A percentile compares a stretch with the other conserved stretches of the same genome.
Evolutionary conservation across 2,329 filamentous ascomycete species (phyloP).

Genomic region (Ceratocystis cacaofunesta): DNA sequence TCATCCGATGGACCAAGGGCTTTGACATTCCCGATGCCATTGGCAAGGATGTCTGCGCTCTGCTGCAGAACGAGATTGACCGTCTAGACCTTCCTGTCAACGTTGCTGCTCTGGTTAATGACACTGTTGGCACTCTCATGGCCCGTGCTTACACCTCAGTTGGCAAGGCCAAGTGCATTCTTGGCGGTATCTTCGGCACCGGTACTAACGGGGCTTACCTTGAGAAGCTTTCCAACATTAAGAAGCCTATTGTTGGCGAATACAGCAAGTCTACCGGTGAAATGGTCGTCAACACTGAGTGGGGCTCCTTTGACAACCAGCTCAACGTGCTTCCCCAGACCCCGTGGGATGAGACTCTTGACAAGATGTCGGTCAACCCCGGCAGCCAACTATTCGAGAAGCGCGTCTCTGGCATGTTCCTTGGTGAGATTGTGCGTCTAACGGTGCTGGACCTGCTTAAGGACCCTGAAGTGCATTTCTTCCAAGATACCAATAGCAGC

Average conservation of each 20-base stretch:
- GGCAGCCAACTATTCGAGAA: constrained; percentile 99
- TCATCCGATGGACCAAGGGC: constrained; percentile 97
- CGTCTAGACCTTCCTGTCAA: constrained; percentile 72
- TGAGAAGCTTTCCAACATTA: constrained; percentile 75
- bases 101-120: constrained; percentile 92
- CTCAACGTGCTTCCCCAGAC: constrained; percentile 79
- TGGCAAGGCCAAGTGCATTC: constrained; percentile 67
- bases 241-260: constrained; percentile 55
- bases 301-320: constrained; percentile 95
- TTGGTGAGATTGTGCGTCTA: constrained; percentile 81
- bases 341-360: constrained; percentile 63
- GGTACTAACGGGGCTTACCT: constrained; percentile 96
- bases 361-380: constrained; percentile 71
- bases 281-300: constrained; percentile 98
- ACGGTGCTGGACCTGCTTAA: constrained; percentile 59
- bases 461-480: constrained; percentile 51
- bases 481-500: constrained; percentile 60
- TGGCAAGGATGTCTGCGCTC: constrained; percentile 82
- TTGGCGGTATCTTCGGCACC: constrained; percentile 96
- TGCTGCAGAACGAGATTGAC: constrained; percentile 84
- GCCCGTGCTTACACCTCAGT: constrained; percentile 89
- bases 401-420: constrained; percentile 93
- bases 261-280: constrained; percentile 72
- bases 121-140: constrained; percentile 96
- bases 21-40: constrained; percentile 93